Conservation (phyloP, 768 basidiomycete genomes). For the Boletellus sp. region DNA sequence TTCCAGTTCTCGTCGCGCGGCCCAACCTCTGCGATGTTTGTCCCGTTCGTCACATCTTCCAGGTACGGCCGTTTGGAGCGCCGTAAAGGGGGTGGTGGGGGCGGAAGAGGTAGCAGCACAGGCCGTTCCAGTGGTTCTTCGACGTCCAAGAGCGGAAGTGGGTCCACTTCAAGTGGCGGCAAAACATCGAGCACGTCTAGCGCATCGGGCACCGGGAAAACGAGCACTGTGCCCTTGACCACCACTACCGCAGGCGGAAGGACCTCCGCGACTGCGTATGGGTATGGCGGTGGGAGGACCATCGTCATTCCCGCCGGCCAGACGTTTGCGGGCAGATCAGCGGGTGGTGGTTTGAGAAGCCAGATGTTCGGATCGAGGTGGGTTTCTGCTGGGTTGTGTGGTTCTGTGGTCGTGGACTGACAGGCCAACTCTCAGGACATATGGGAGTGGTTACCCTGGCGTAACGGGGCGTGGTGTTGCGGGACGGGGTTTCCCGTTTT, state of each 20-base stretch:
- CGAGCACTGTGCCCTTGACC: slow-evolving; percentile 17
- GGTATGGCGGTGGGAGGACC: slow-evolving; percentile 29
- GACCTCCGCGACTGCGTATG: slow-evolving; percentile 30
- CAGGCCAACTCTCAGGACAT: slow-evolving; percentile 34
- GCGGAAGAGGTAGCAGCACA: slow-evolving; percentile 15
- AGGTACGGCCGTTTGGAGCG: slow-evolving; percentile 12
- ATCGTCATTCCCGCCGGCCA: slow-evolving; percentile 42
- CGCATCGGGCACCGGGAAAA: slow-evolving; percentile 6
- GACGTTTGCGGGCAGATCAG: slow-evolving; percentile 43
- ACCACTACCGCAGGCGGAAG: slow-evolving; percentile 21
- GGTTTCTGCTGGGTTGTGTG: slow-evolving; percentile 4
- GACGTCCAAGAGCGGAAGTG: background rate
- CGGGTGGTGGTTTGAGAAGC: slow-evolving; percentile 50
- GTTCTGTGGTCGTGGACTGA: background rate
- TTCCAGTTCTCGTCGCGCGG: background rate
- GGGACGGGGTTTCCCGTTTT: slow-evolving; percentile 56
- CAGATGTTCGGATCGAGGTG: slow-evolving; percentile 46
- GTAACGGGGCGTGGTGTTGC: slow-evolving; percentile 41
- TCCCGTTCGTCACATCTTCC: slow-evolving; percentile 16
- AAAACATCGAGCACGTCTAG: slow-evolving; percentile 2
- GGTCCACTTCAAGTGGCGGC: background rate
- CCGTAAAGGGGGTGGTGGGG: slow-evolving; percentile 34
- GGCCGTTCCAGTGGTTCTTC: slow-evolving; percentile 14
- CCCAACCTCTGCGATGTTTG: slow-evolving; percentile 11
- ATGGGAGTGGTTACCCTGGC: slow-evolving; percentile 66